These are phyloP conservation scores for Coemansia sp. DNA, from an alignment of 192 early-diverging fungal species.

Conservation along the genomic window DNA sequence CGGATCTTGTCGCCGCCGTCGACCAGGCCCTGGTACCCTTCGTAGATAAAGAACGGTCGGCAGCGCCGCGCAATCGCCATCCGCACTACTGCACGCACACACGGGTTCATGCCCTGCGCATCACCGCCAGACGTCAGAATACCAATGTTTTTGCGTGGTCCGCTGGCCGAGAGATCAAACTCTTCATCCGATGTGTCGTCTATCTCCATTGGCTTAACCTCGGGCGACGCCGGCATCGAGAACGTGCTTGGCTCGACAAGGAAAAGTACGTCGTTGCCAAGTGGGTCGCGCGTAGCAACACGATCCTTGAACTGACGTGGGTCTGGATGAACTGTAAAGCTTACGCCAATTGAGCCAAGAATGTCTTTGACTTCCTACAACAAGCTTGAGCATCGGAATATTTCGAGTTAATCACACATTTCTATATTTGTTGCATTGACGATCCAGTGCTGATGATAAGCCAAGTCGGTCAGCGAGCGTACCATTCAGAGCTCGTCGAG, in stretches of 20 bases:
- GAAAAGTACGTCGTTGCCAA: slow-evolving; percentile 78
- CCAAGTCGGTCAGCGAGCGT: slow-evolving; percentile 8
- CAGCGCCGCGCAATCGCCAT: slow-evolving; percentile 80
- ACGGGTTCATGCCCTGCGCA: slow-evolving; percentile 97
- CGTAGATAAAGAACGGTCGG: slow-evolving; percentile 86
- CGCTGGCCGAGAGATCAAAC: slow-evolving; percentile 1
- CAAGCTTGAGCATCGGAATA: neutral
- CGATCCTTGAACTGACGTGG: slow-evolving; percentile 30
- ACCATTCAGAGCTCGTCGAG: slow-evolving; percentile 2
- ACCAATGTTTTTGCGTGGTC: slow-evolving; percentile 74
- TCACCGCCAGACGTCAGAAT: slow-evolving; percentile 95
- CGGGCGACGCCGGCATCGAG: slow-evolving; percentile 43
- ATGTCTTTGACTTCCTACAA: slow-evolving; percentile 25
- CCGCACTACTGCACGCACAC: slow-evolving; percentile 86
- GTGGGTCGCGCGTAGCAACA: slow-evolving; percentile 66
- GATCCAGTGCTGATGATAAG: neutral
- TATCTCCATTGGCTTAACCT: slow-evolving; percentile 12
- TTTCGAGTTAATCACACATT: neutral
- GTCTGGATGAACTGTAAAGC: slow-evolving; percentile 36
- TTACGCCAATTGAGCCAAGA: slow-evolving; percentile 4
- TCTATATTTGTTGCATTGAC: neutral
- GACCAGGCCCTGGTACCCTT: slow-evolving; percentile 96
- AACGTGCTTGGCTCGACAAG: slow-evolving; percentile 59
- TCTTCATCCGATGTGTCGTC: slow-evolving; percentile 9
- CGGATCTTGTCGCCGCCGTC: slow-evolving; percentile 87